A percentile compares a stretch with the other conserved stretches of the same genome.
These are phyloP conservation scores for Rhytidiadelphus loreus DNA, from an alignment of 225 moss, liverwort and hornwort species.

Conservation along the genomic window DNA sequence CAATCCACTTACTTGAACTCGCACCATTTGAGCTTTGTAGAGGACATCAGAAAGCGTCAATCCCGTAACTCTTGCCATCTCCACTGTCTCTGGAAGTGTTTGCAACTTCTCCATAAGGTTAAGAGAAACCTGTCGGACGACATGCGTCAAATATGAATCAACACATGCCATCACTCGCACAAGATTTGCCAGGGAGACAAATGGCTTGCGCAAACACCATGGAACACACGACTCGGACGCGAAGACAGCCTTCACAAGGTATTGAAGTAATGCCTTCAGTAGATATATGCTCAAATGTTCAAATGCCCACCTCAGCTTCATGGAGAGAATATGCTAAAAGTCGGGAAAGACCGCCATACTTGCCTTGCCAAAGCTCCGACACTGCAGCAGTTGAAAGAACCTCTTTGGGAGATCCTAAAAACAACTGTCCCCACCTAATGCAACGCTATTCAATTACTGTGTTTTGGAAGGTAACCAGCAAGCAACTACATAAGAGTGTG, in stretches of 20 bases:
- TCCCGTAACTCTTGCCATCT: conserved; percentile 62
- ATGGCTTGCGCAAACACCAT: neutral
- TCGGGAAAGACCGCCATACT: conserved; percentile 38
- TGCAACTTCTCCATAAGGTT: conserved; percentile 55
- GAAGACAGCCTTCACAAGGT: neutral
- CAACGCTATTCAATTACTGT: conserved; percentile 4
- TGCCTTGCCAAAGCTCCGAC: conserved; percentile 52
- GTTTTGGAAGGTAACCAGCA: neutral
- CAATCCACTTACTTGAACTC: conserved; percentile 42
- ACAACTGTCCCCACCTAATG: conserved; percentile 35
- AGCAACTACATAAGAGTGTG: neutral
- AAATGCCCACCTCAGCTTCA: conserved; percentile 43
- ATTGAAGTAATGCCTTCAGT: neutral
- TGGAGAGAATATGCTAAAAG: conserved; percentile 41
- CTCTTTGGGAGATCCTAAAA: conserved; percentile 55
- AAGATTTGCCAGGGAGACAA: neutral
- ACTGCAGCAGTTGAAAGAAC: conserved; percentile 43
- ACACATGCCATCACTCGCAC: neutral
- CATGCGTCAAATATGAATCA: neutral
- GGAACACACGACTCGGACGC: neutral
- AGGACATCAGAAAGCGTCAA: conserved; percentile 54
- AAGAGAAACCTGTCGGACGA: conserved; percentile 31
- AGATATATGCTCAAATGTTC: neutral
- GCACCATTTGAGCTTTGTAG: conserved; percentile 68
- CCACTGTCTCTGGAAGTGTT: conserved; percentile 56